Base-by-base conservation (phyloP, 441 rosid species). In the Aleurites moluccanus region DNA sequence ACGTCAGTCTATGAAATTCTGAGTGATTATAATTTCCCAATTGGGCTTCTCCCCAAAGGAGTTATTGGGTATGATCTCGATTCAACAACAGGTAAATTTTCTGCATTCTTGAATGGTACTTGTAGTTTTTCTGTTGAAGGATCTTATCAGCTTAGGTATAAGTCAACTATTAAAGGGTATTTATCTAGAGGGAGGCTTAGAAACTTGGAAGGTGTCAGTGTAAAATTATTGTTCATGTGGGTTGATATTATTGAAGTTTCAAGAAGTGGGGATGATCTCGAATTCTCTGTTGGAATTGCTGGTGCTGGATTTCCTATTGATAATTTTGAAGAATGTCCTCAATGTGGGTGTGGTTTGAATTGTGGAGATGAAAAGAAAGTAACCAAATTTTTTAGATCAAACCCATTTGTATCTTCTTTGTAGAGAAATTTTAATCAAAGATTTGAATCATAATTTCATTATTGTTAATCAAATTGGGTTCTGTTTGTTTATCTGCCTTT, bases 271-370 rank as follows among this genome's bases (percentile, higher is more conserved):
- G 85, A 78, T 2, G 86, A 85, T 27, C 83, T 94, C 61, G 82
- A 83, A 21, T 91, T 94, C 86, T 90, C 92, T 4, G 90, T 92
- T 9, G 95, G 97, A 14, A 86, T 94, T 44, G 88, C 87, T 45
- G 89, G 91, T n/a, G 88, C 94, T 5, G 85, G 75, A 69, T 94
- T 90, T 57, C 75, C 91, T 9, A 55, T 83, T 27, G 81, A 70
- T 33, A 85, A 86, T 75, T 94, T 92, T 21, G 79, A 59, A 3
- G 92, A 88, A 84, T 76, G 83, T 56, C 95, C 98, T 15, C 88
- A 84, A 71, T 94, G 98, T 75, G 97, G 98, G 4, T 89, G 97
- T 78, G 96, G 95, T 8, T 72, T 90, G 80, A 76, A 84, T 64
- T 90, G 80, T 65, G 80, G 86, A 42, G 62, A 67, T 73, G 21